phyloP scores from a whole-genome alignment of 2,329 filamentous ascomycete genomes.

The Fusarium irregulare region DNA sequence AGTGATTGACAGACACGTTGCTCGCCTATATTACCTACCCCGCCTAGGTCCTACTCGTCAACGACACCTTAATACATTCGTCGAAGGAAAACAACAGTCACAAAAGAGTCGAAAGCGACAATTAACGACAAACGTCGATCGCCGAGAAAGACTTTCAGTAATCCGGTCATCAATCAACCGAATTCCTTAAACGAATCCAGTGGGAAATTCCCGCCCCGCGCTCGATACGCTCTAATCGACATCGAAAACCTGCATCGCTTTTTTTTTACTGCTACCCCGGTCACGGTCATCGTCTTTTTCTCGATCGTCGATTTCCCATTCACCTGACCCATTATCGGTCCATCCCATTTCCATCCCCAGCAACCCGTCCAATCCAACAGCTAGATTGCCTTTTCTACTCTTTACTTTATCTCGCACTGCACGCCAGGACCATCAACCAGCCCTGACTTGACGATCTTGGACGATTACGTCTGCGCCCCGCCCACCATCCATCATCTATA shows the following conservation, averaged over 20 bases:
- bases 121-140: background rate
- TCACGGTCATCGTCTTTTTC: conserved; percentile 33
- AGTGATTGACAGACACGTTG: conserved; percentile 29
- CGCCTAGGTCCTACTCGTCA: conserved; percentile 18
- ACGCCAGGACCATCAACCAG: conserved; percentile 24
- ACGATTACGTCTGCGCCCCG: conserved; percentile 37
- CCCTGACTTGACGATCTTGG: conserved; percentile 20
- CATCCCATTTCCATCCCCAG: conserved; percentile 38
- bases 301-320: conserved; percentile 42
- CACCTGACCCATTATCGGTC: conserved; percentile 43
- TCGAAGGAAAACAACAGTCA: conserved; percentile 23
- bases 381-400: conserved; percentile 27
- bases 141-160: conserved; percentile 1
- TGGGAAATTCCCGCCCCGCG: conserved; percentile 28
- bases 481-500: conserved; percentile 28
- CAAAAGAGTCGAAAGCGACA: conserved; percentile 11
- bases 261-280: conserved; percentile 35
- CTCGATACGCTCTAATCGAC: conserved; percentile 29
- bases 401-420: conserved; percentile 31
- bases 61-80: conserved; percentile 17
- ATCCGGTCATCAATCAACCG: conserved; percentile 3
- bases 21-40: conserved; percentile 27
- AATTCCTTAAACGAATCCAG: conserved; percentile 5
- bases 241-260: conserved; percentile 34
- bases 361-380: conserved; percentile 31